Base-by-base conservation (phyloP, 2,329 filamentous ascomycete genomes). In the Thielaviopsis euricoi region DNA sequence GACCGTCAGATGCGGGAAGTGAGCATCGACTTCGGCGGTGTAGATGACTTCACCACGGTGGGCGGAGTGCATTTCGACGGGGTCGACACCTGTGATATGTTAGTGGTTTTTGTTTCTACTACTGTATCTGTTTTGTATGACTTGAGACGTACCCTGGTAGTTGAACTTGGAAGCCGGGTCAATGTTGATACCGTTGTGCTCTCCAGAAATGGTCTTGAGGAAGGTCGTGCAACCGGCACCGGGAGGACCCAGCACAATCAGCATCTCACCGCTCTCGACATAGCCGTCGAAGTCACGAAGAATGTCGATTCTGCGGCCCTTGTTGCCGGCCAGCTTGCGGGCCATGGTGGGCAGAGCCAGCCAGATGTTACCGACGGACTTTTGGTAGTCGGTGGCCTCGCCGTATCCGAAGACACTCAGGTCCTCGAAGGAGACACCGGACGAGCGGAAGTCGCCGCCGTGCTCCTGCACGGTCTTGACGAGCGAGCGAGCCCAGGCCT, bases 21-120 rank as follows among this genome's bases (percentile, higher is more conserved):
- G 86, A 4, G 86, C 83, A 67, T 94, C 89, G 40, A 87, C 83
- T 68, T 93, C 87, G 60, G 86, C 86, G 0, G 86, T 90, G 71
- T 93, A 93, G 67, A 93, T 90, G 61, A 86, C 86, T 70, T 94
- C 88, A 63, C 88, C 88, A 26, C 86, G 83, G 71, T 91, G 89
- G 61, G 79, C 75, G 12, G 79, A 80, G 70, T 86, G 81, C 86
- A 93, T 91, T 66, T 88, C 79, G 65, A 86, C 71, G 58, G 86
- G 77, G 2, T 79, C 73, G 65, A 88, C 76, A 63, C 83, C 80
- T 76, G 61, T 59, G 76, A 60, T 59, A 43, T 25, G 15, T 22
- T 25, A 43, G 58, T 25, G 40, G 58, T 63, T 48, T 57, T 10
- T 29, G 52, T 37, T 40, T 52, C 40, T 51, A 10, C 17, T 6